Conservation (phyloP, 75 land plant genomes). For the Ceratopteris richardii region DNA sequence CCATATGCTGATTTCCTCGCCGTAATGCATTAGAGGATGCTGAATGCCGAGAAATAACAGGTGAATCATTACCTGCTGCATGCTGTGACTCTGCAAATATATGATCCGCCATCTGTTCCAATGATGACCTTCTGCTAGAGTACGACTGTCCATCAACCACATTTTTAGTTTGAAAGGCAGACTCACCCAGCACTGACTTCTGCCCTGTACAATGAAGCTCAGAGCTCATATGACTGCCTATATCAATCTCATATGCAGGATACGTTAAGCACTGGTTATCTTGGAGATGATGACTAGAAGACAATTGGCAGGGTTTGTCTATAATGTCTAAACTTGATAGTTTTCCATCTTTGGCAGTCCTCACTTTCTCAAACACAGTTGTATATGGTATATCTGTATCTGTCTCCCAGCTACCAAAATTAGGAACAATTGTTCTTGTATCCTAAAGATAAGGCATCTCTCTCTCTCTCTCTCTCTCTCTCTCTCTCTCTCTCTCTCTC, state of each 20-base stretch:
- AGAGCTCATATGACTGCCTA: too few species aligned
- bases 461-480: too few species aligned
- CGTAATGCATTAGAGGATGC: background rate
- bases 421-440: background rate
- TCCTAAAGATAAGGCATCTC: background rate
- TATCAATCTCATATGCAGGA: too few species aligned
- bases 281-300: too few species aligned
- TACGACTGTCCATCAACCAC: background rate
- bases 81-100: constrained; percentile 1
- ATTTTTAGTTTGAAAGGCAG: too few species aligned
- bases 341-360: background rate
- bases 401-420: background rate
- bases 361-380: constrained; percentile 3
- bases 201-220: too few species aligned
- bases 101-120: constrained; percentile 1
- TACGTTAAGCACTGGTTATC: too few species aligned
- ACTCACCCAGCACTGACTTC: too few species aligned
- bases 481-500: too few species aligned
- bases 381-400: constrained; percentile 2
- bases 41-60: background rate
- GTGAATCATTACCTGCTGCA: constrained; percentile 1
- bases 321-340: background rate
- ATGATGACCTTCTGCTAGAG: background rate
- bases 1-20: background rate
- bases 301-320: too few species aligned